Base-by-base conservation (phyloP, 1,139 yeast species). In the Lodderomyces parapsilosis region DNA sequence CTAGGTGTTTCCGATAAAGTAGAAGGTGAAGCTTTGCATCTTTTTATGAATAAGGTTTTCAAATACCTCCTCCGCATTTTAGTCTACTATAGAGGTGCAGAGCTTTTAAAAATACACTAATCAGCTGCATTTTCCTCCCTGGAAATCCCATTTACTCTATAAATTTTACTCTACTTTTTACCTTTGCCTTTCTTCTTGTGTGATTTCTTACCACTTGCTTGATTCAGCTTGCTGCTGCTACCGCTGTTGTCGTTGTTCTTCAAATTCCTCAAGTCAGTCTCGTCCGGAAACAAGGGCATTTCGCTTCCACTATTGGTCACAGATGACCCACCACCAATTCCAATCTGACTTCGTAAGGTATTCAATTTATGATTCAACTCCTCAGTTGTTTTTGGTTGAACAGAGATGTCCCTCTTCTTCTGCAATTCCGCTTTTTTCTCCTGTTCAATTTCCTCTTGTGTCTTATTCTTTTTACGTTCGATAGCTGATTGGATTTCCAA, bases 401-500 rank as follows among this genome's bases (percentile, higher is more conserved):
- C 59, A 40, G 51, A 45, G 42, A 68, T 50, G 56, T 71, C 70
- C 30, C 59, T 59, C 40, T 59, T 50, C 24, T 48, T 46, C 22
- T 49, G 43, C 34, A 50, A 39, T 44, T 60, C 60, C 40, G 49
- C 47, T 40, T 56, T 55, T 33, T 56, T 51, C 38, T 58, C 46
- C 36, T 49, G 47, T 13, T 43, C 46, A 41, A 49, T 43, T 36
- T 57, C 61, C 27, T 56, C 51, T 15, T 45, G 43, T 34, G 60
- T 54, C 42, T 62, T 66, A n/a, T 38, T 42, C 48, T 59, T 66
- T 51, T 80, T 83, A 41, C 91, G 64, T 55, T 76, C 80, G 13
- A 80, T 65, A 0, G 96, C 96, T 32, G 88, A 76, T 48, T 72
- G 73, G 60, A 79, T 86, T 58, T 91, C 98, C 19, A 86, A 60